Evolutionary conservation across 495 filamentous ascomycete species (phyloP).

Genomic region (Rusavskia elegans): DNA sequence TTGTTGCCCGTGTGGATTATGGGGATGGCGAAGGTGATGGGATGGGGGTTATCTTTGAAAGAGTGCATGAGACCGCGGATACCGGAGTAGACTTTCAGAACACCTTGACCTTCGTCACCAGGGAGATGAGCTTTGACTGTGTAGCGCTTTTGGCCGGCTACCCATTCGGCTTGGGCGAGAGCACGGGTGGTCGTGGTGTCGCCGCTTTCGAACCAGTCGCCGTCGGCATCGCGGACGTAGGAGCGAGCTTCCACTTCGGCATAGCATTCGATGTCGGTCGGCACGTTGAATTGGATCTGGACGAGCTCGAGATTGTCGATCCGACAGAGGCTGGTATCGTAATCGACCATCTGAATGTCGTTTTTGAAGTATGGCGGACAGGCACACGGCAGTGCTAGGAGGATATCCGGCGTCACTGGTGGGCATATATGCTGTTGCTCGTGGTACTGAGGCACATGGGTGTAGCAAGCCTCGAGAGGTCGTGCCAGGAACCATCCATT

Average conservation of each 20-base stretch:
- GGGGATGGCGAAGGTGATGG: constrained; percentile 79
- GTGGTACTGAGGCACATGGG: constrained; percentile 73
- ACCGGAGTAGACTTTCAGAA: constrained; percentile 88
- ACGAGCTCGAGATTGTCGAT: constrained; percentile 87
- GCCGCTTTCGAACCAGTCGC: constrained; percentile 86
- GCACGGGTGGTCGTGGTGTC: constrained; percentile 67
- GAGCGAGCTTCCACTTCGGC: constrained; percentile 81
- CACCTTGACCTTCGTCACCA: constrained; percentile 73
- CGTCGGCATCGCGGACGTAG: constrained; percentile 69
- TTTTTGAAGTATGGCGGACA: constrained; percentile 84
- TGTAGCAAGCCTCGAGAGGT: constrained; percentile 81
- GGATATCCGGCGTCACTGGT: constrained; percentile 62
- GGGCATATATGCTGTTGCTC: constrained; percentile 89
- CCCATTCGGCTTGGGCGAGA: constrained; percentile 83
- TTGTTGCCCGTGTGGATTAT: constrained; percentile 83
- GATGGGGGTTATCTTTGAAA: constrained; percentile 83
- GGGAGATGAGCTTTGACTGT: constrained; percentile 85
- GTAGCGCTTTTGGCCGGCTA: constrained; percentile 70
- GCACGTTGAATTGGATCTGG: constrained; percentile 74
- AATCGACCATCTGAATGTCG: constrained; percentile 60
- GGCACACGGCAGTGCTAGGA: constrained; percentile 70
- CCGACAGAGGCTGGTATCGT: constrained; percentile 72
- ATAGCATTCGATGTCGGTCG: constrained; percentile 76
- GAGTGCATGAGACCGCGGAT: constrained; percentile 91
- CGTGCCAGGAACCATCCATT: constrained; percentile 81